Conservation (phyloP, 177 flowering plant species). For the Vitis hybrid region DNA sequence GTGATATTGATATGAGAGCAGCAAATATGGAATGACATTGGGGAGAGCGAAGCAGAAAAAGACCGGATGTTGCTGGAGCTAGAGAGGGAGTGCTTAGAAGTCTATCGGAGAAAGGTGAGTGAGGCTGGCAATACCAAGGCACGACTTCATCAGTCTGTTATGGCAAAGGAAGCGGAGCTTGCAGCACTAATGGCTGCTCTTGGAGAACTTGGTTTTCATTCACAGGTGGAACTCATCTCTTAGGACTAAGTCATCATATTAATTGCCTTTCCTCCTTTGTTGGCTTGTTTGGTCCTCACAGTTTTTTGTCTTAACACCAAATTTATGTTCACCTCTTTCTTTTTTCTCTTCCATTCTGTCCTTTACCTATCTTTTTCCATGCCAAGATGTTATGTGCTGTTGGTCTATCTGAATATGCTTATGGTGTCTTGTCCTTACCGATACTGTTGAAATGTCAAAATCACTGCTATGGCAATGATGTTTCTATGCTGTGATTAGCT, state of each 20-base stretch:
- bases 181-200: conserved; percentile 83
- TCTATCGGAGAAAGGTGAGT: conserved; percentile 89
- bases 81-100: conserved; percentile 83
- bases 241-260: background rate
- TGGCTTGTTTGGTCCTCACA: background rate
- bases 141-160: conserved; percentile 78
- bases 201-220: conserved; percentile 67
- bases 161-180: conserved; percentile 86
- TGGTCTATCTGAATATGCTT: too few relatives aligned
- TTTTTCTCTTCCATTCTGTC: too few relatives aligned
- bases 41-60: conserved; percentile 80
- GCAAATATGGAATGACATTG: conserved; percentile 92
- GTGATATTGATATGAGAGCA: conserved; percentile 28
- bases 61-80: conserved; percentile 79
- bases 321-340: too few relatives aligned
- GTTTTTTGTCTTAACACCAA: background rate
- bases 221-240: conserved; percentile 39
- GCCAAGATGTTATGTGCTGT: too few relatives aligned
- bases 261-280: background rate
- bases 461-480: too few relatives aligned
- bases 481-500: too few relatives aligned
- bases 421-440: too few relatives aligned
- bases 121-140: conserved; percentile 80
- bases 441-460: too few relatives aligned
- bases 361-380: too few relatives aligned